phyloP scores from a whole-genome alignment of 2,329 filamentous ascomycete genomes.

The Ambrosiella beaveri region DNA sequence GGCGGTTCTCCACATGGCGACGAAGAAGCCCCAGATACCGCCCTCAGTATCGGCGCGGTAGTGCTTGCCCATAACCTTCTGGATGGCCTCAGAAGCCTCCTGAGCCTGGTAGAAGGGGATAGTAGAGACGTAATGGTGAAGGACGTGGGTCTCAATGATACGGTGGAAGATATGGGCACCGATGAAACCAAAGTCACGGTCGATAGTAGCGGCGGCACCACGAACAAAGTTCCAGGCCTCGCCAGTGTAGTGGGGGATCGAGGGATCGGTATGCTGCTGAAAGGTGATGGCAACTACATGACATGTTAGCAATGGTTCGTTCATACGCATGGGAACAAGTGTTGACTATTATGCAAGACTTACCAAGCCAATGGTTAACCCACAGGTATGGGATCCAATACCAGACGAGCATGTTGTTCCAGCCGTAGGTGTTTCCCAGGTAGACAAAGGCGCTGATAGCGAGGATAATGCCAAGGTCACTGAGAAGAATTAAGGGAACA shows the following conservation, averaged over 20 bases:
- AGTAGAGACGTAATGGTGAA: conserved; percentile 91
- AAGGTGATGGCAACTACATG: conserved; percentile 81
- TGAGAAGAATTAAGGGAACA: conserved; percentile 68
- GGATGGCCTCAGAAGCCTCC: conserved; percentile 86
- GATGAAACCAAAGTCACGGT: conserved; percentile 93
- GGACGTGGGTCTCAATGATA: conserved; percentile 93
- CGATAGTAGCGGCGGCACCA: conserved; percentile 86
- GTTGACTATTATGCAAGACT: conserved; percentile 23
- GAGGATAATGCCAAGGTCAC: conserved; percentile 64
- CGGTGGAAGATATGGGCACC: conserved; percentile 82
- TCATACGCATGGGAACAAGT: background rate
- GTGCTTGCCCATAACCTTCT: conserved; percentile 85
- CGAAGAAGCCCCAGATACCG: conserved; percentile 68
- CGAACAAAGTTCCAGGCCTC: conserved; percentile 85
- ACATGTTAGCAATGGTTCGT: background rate
- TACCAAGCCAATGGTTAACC: conserved; percentile 98
- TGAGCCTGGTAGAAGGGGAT: conserved; percentile 86
- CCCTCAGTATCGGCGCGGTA: conserved; percentile 70
- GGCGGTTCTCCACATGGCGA: conserved; percentile 61
- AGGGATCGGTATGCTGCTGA: conserved; percentile 91
- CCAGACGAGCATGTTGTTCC: conserved; percentile 78
- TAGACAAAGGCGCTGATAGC: conserved; percentile 43
- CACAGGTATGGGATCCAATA: conserved; percentile 90
- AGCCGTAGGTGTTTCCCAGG: conserved; percentile 64
- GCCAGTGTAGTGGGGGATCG: conserved; percentile 78